These are phyloP conservation scores for Alternaria alternata DNA, from an alignment of 2,329 filamentous ascomycete species.

Conservation along the genomic window DNA sequence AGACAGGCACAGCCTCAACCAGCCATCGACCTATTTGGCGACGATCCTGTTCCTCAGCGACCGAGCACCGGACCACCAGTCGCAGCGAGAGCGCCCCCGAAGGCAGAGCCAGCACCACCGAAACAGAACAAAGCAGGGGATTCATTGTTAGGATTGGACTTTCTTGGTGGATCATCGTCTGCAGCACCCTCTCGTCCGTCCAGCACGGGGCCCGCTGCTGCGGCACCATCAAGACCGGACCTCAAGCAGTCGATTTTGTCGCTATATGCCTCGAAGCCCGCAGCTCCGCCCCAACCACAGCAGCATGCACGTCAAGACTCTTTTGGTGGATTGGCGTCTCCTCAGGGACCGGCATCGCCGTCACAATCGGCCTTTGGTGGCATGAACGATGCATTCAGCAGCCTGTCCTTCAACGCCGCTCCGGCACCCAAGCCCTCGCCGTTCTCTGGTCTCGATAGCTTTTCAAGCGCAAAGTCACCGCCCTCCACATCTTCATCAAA, in stretches of 20 bases:
- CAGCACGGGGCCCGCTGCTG: constrained; percentile 72
- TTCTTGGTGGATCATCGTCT: constrained; percentile 77
- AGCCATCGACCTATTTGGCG: constrained; percentile 80
- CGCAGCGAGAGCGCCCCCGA: constrained; percentile 63
- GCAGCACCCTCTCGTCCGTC: constrained; percentile 78
- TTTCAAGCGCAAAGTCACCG: constrained; percentile 54
- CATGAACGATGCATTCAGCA: constrained; percentile 82
- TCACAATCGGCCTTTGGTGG: constrained; percentile 65
- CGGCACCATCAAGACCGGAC: constrained; percentile 81
- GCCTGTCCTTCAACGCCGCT: constrained; percentile 65
- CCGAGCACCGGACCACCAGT: constrained; percentile 75
- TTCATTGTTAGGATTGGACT: constrained; percentile 90
- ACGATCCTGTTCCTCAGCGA: constrained; percentile 71
- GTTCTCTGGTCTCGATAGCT: constrained; percentile 69
- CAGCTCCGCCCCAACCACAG: constrained; percentile 60
- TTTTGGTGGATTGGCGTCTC: constrained; percentile 58
- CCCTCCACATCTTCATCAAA: constrained; percentile 58
- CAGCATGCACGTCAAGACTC: constrained; percentile 63
- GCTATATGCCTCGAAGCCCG: constrained; percentile 87
- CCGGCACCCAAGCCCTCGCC: constrained; percentile 66
- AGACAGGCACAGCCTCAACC: constrained; percentile 46
- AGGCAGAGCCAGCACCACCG: constrained; percentile 68
- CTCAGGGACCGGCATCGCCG: constrained; percentile 46
- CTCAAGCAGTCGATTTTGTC: constrained; percentile 97
- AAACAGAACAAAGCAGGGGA: constrained; percentile 77